A percentile compares a stretch with the other conserved stretches of the same genome.
phyloP scores from a whole-genome alignment of 805 yeast genomes.

The Ogataea henricii region DNA sequence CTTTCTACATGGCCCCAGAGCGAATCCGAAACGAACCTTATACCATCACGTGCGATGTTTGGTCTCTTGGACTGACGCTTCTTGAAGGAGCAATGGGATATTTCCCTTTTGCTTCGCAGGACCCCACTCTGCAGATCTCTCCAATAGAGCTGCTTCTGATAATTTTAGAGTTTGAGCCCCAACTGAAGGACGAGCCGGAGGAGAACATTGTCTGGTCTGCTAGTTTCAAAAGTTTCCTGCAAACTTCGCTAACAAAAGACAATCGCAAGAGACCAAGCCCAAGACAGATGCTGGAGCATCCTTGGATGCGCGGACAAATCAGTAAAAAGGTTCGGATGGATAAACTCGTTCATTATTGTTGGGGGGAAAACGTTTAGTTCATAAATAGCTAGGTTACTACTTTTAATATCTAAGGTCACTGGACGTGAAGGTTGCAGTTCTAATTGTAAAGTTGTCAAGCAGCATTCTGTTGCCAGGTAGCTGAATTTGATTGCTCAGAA shows the following conservation, averaged over 20 bases:
- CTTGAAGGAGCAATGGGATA: conserved; percentile 91
- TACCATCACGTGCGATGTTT: conserved; percentile 91
- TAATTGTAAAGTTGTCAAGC: too few relatives aligned
- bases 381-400: background rate
- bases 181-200: conserved; percentile 72
- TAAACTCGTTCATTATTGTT: conserved; percentile 73
- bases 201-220: conserved; percentile 79
- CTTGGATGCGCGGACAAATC: conserved; percentile 86
- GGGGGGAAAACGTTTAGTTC: conserved; percentile 44
- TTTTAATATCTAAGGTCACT: background rate
- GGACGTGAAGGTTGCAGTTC: background rate
- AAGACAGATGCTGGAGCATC: conserved; percentile 88
- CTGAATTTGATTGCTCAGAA: too few relatives aligned
- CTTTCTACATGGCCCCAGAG: conserved; percentile 98
- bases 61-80: conserved; percentile 93
- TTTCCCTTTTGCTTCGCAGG: conserved; percentile 66
- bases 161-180: conserved; percentile 82
- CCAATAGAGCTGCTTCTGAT: conserved; percentile 86
- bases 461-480: too few relatives aligned
- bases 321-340: conserved; percentile 79
- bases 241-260: conserved; percentile 79
- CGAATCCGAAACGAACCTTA: conserved; percentile 94
- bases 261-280: conserved; percentile 86
- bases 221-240: conserved; percentile 79
- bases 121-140: conserved; percentile 47